Evolutionary conservation across 2,329 filamentous ascomycete genomes (phyloP), one percentile per base, ranked within the genome.

Genomic region (Cryphonectria nitschkei): DNA sequence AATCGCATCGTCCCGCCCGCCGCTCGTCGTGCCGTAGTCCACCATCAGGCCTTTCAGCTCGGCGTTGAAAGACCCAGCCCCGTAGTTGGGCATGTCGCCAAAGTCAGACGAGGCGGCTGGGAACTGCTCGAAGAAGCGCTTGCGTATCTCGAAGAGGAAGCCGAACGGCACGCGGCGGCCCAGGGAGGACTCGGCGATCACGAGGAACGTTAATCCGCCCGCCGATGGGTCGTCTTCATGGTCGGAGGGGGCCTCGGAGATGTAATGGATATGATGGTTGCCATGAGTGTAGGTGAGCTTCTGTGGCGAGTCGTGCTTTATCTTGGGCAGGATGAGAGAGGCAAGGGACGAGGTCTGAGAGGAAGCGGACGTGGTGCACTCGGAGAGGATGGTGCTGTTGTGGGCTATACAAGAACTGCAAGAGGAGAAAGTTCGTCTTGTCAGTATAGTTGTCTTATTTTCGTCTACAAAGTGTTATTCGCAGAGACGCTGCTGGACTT

Each of bases 271-370:
- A 85, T 96, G 94, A 81, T 97, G 91, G 72, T 91, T 86, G 82
- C 94, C 93, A 82, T 98, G 94, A 56, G 94, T 97, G 84, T 97
- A 98, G 68, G 95, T 98, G 75, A 97, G 89, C 83, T 98, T 98
- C 79, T 97, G 90, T 0, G 94, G 87, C 41, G 87, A 84, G 74
- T 86, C 83, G 84, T 99, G 96, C 69, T 88, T 87, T 85, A 99
- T 97, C 81, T 97, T 97, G 71, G 97, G 96, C 61, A 99, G 93
- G 84, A 99, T 94, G 76, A 98, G 86, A 61, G 94, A 96, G 75
- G 95, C 94, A 76, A 98, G 92, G 16, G 92, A 94, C 5, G 94
- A 94, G 70, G 93, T 93, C 75, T 93, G 90, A 58, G 92, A 93
- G 13, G 92, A 91, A 73, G 94, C 92, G 1, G 94, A 94, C 46